Percentiles rank a stretch among this genome's conserved stretches.
Conservation (phyloP, 768 basidiomycete species). For the Mycena maculata region DNA sequence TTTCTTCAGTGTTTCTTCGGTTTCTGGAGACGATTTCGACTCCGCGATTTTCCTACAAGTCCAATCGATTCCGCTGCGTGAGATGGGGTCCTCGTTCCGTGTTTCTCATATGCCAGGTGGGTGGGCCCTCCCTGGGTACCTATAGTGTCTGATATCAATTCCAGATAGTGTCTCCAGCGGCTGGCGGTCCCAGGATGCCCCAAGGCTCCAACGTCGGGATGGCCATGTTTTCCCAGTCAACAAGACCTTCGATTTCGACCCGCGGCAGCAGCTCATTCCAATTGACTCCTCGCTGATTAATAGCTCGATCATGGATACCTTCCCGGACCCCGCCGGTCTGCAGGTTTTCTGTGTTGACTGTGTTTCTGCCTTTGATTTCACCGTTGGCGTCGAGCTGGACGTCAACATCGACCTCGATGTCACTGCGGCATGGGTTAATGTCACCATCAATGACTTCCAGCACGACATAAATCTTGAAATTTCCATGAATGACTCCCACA, state of each 20-base stretch:
- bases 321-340: constrained; percentile 14
- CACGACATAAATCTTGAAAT: constrained; percentile 28
- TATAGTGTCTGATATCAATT: not conserved
- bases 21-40: not conserved
- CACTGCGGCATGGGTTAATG: constrained; percentile 1
- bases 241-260: constrained; percentile 6
- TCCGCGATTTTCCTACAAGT: constrained; percentile 7
- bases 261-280: constrained; percentile 29
- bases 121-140: not conserved
- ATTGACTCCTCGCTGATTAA: not conserved
- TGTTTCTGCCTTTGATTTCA: constrained; percentile 15
- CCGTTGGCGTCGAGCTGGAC: constrained; percentile 23
- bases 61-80: not conserved
- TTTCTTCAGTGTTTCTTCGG: constrained; percentile 8
- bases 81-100: constrained; percentile 11
- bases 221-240: constrained; percentile 8
- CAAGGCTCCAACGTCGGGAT: not conserved
- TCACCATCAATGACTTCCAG: constrained; percentile 22
- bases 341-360: constrained; percentile 31
- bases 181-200: not conserved
- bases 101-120: constrained; percentile 18
- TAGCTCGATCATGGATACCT: not conserved
- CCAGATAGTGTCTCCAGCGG: not conserved
- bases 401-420: not conserved
- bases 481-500: not conserved